Percentiles rank a stretch among this genome's conserved stretches.
Evolutionary conservation across 345 rosid species (phyloP).

Genomic region (Ceriops zippeliana): DNA sequence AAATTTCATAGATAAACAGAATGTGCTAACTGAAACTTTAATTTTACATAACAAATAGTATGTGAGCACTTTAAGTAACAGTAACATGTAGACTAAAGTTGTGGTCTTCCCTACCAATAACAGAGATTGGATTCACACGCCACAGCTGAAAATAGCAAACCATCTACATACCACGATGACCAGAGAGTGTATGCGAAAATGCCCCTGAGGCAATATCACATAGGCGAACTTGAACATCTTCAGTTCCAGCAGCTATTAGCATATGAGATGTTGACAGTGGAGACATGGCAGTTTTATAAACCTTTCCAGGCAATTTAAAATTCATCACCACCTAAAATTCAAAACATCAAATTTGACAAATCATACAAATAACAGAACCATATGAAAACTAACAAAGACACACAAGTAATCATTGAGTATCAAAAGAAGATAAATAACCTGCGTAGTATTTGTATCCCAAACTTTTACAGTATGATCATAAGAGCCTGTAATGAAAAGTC

Average conservation of each 20-base stretch:
- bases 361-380: not conserved
- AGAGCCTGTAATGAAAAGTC: constrained; percentile 84
- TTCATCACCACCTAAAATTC: constrained; percentile 60
- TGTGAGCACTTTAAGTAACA: too few species aligned
- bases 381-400: not conserved
- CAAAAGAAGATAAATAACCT: constrained; percentile 32
- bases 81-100: too few species aligned
- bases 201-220: constrained; percentile 95
- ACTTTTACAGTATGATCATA: constrained; percentile 76
- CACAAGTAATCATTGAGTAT: not conserved
- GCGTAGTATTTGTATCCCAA: constrained; percentile 91
- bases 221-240: constrained; percentile 95
- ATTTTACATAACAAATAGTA: too few species aligned
- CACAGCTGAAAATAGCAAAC: not conserved
- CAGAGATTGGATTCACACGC: too few species aligned
- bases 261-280: constrained; percentile 78
- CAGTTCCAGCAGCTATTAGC: constrained; percentile 89
- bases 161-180: constrained; percentile 77
- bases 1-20: too few species aligned
- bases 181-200: constrained; percentile 82
- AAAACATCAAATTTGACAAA: constrained; percentile 4
- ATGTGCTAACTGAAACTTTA: too few species aligned
- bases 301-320: constrained; percentile 94
- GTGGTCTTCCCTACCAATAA: too few species aligned
- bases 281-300: constrained; percentile 90